Percentiles rank a stretch among this genome's conserved stretches.
Evolutionary conservation across 2,329 filamentous ascomycete genomes (phyloP).

Genomic region (Phaeoacremonium minimum): DNA sequence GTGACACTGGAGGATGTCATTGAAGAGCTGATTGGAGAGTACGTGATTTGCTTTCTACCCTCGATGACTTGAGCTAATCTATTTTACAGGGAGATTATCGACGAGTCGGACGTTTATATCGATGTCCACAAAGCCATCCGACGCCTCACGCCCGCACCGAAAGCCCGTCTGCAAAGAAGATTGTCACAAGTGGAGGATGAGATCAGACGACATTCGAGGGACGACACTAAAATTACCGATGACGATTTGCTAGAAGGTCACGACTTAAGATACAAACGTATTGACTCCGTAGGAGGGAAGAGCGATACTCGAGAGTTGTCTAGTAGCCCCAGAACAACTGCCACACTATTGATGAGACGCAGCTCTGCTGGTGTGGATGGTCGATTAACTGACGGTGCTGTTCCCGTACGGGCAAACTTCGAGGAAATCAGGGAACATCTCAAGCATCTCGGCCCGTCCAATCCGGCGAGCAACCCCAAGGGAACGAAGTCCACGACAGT

Average conservation of each 20-base stretch:
- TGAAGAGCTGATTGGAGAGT: constrained; percentile 97
- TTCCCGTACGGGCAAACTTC: constrained; percentile 56
- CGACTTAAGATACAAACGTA: constrained; percentile 21
- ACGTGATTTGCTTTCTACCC: constrained; percentile 33
- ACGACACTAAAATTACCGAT: constrained; percentile 19
- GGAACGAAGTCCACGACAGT: constrained; percentile 58
- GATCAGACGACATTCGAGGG: constrained; percentile 11
- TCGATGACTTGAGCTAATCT: constrained; percentile 13
- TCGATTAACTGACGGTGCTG: constrained; percentile 36
- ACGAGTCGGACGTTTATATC: constrained; percentile 97
- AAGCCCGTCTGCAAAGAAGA: constrained; percentile 51
- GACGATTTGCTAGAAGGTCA: constrained; percentile 16
- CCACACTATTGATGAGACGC: constrained; percentile 57
- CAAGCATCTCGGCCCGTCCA: constrained; percentile 63
- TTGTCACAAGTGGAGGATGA: constrained; percentile 22
- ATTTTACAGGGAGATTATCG: constrained; percentile 81
- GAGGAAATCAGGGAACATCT: constrained; percentile 61
- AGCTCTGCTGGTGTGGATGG: constrained; percentile 52
- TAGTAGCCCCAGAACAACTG: constrained; percentile 41
- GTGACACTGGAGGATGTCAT: constrained; percentile 98
- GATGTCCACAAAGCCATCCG: constrained; percentile 98
- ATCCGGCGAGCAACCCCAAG: constrained; percentile 60
- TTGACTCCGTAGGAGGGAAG: constrained; percentile 29
- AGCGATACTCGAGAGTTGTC: constrained; percentile 34
- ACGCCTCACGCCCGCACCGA: constrained; percentile 78